Conservation (phyloP, 2,329 filamentous ascomycete genomes). For the Cladophialophora immunda region DNA sequence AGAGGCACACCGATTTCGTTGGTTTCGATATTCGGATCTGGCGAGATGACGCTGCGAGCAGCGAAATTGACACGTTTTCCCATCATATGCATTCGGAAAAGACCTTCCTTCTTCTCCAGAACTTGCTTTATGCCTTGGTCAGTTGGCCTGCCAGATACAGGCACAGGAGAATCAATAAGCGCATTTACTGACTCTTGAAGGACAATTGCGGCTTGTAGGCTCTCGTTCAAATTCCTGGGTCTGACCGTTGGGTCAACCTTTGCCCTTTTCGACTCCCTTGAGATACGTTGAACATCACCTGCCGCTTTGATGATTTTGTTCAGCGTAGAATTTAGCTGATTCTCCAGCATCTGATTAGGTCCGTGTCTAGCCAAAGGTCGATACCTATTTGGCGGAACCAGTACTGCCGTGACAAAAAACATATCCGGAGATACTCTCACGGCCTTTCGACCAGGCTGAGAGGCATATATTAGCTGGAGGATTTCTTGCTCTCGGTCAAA, state of each 20-base stretch:
- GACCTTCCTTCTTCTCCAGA: conserved; percentile 96
- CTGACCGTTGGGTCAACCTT: conserved; percentile 55
- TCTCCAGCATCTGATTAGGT: conserved; percentile 82
- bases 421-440: conserved; percentile 77
- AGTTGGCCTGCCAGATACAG: conserved; percentile 77
- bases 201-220: conserved; percentile 76
- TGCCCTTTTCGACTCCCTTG: conserved; percentile 66
- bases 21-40: conserved; percentile 97
- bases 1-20: conserved; percentile 98
- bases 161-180: conserved; percentile 91
- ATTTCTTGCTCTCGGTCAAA: conserved; percentile 90
- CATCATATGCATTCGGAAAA: conserved; percentile 99
- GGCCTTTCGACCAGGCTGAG: conserved; percentile 70
- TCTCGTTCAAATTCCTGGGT: conserved; percentile 76
- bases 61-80: conserved; percentile 99
- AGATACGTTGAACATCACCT: conserved; percentile 76
- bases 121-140: conserved; percentile 98
- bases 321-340: conserved; percentile 87
- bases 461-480: conserved; percentile 83
- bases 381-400: conserved; percentile 92
- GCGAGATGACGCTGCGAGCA: conserved; percentile 95
- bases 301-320: conserved; percentile 82
- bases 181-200: conserved; percentile 91
- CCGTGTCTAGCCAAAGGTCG: conserved; percentile 86
- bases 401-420: conserved; percentile 88